A percentile compares a stretch with the other conserved stretches of the same genome.
phyloP scores from a whole-genome alignment of 2,329 filamentous ascomycete genomes.

The Ophiostoma tasmaniense region DNA sequence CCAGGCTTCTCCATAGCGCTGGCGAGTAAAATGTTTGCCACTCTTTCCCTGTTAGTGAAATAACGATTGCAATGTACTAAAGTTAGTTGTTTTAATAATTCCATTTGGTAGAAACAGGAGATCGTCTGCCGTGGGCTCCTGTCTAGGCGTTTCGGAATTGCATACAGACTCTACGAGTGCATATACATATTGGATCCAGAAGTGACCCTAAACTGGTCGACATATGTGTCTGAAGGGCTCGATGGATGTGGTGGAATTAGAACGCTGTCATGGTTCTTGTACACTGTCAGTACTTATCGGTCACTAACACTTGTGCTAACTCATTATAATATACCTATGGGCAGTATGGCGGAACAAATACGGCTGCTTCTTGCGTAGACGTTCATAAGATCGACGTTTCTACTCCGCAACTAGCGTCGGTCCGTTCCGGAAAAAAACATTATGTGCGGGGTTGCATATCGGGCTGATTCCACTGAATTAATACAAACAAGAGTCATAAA shows the following conservation, averaged over 20 bases:
- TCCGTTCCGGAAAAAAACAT: too few species aligned
- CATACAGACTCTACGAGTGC: background rate
- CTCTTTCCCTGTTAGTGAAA: background rate
- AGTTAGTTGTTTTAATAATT: background rate
- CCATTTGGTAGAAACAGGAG: background rate
- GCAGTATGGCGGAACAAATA: background rate
- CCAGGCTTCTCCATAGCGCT: background rate
- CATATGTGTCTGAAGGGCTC: background rate
- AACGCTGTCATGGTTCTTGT: background rate
- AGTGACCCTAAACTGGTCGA: too few species aligned
- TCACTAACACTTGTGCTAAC: background rate
- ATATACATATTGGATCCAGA: background rate
- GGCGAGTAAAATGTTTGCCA: background rate
- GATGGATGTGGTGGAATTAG: background rate
- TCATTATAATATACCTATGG: background rate
- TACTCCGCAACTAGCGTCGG: too few species aligned
- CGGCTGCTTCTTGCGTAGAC: background rate
- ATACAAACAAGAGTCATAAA: too few species aligned
- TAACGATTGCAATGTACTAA: background rate
- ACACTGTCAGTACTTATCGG: background rate
- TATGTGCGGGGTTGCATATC: too few species aligned
- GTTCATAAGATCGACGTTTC: too few species aligned
- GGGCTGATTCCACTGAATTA: too few species aligned
- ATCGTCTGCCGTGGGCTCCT: background rate
- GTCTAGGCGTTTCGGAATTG: background rate